phyloP scores from a whole-genome alignment of 225 moss, liverwort and hornwort species.

The Sphagnum tenellum region DNA sequence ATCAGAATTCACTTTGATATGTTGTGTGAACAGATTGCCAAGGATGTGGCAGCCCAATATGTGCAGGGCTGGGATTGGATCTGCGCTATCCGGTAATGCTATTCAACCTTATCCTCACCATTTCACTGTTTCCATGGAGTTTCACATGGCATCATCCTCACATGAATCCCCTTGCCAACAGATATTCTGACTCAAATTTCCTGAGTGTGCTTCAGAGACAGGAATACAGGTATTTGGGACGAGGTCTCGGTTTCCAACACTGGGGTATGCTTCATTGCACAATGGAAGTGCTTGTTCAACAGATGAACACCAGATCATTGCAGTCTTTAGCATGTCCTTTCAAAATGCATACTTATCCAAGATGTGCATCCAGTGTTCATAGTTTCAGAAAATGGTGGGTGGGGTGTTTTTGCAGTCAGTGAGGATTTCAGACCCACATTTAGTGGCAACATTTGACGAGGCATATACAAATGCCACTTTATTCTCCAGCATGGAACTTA shows the following conservation, averaged over 20 bases:
- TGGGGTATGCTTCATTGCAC: slow-evolving; percentile 37
- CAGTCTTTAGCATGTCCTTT: too few relatives aligned
- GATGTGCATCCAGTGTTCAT: not conserved
- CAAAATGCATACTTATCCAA: too few relatives aligned
- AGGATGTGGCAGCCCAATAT: slow-evolving; percentile 95
- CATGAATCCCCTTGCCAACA: not conserved
- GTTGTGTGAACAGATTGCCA: slow-evolving; percentile 52
- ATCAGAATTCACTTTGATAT: too few relatives aligned
- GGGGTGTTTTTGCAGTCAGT: slow-evolving; percentile 44
- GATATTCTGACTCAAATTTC: slow-evolving; percentile 1
- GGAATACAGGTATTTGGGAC: slow-evolving; percentile 97
- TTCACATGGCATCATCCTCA: not conserved
- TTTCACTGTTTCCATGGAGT: too few relatives aligned
- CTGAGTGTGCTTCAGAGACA: slow-evolving; percentile 41
- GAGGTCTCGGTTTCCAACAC: slow-evolving; percentile 58
- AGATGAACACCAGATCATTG: too few relatives aligned
- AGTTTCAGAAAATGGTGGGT: slow-evolving; percentile 1
- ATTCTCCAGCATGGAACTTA: slow-evolving; percentile 57
- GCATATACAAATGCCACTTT: slow-evolving; percentile 53
- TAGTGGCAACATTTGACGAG: slow-evolving; percentile 69
- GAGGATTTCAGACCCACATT: slow-evolving; percentile 69
- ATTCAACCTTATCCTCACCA: not conserved
- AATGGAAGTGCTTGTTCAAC: not conserved
- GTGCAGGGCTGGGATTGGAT: slow-evolving; percentile 99
- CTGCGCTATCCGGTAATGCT: slow-evolving; percentile 59